A percentile compares a stretch with the other conserved stretches of the same genome.
Evolutionary conservation across 192 early-diverging fungal species (phyloP).

Genomic region (Linnemannia zychae): DNA sequence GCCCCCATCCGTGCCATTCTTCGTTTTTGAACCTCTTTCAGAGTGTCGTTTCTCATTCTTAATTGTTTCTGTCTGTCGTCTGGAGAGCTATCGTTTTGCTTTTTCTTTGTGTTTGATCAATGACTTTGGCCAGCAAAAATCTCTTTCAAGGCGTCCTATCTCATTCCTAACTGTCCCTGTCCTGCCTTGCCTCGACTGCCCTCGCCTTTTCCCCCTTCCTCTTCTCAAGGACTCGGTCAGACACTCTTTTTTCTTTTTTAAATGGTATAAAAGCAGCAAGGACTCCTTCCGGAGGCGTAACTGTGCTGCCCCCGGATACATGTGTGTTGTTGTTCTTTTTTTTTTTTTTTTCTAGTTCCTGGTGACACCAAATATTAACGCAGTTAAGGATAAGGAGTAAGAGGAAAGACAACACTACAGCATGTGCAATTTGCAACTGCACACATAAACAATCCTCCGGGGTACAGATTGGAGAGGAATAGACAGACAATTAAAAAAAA

Average conservation of each 20-base stretch:
- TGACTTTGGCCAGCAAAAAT: too few relatives aligned
- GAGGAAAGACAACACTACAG: background rate
- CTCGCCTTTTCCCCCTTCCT: background rate
- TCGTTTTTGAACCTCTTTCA: too few relatives aligned
- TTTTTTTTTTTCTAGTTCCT: background rate
- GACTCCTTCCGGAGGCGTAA: background rate
- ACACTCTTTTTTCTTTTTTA: background rate
- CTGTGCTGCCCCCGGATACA: background rate
- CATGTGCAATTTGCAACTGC: background rate
- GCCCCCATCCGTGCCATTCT: background rate
- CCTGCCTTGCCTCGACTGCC: too few relatives aligned
- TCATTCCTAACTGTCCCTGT: background rate
- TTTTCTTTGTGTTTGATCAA: too few relatives aligned
- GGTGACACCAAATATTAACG: slow-evolving; percentile 4
- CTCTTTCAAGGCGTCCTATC: too few relatives aligned
- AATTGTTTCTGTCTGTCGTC: too few relatives aligned
- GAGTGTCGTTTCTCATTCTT: background rate
- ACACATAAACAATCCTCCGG: background rate
- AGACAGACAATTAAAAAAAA: background rate
- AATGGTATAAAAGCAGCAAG: background rate
- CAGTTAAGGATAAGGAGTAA: background rate
- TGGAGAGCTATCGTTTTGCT: too few relatives aligned
- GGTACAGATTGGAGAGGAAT: background rate
- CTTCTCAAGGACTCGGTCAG: background rate
- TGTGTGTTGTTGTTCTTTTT: background rate